Evolutionary conservation across 352 stramenopile species (phyloP).

Genomic region (Phytophthora megakarya): DNA sequence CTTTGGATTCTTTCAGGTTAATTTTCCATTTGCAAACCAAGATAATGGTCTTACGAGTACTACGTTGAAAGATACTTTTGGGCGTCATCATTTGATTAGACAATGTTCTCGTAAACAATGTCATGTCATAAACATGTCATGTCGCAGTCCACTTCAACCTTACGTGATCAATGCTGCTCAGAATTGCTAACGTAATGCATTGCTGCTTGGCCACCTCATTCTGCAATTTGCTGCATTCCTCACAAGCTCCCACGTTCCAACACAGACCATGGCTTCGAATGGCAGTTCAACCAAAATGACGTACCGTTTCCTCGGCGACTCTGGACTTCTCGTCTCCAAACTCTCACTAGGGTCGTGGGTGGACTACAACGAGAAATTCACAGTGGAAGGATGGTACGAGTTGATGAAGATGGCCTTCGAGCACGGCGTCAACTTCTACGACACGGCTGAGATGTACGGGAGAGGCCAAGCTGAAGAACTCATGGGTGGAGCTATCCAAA

Average conservation of each 20-base stretch:
- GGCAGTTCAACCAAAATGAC: conserved; percentile 4
- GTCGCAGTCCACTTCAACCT: neutral
- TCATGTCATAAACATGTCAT: neutral
- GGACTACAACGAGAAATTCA: neutral
- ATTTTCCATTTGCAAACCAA: too few relatives aligned
- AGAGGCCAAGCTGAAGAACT: neutral
- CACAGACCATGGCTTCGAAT: neutral
- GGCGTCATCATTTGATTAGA: neutral
- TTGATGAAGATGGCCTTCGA: neutral
- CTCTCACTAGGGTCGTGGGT: neutral
- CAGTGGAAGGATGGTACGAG: neutral
- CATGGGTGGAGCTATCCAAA: neutral
- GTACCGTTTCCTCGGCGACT: neutral
- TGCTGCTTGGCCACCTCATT: too few relatives aligned
- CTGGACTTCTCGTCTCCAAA: neutral
- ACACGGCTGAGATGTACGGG: neutral
- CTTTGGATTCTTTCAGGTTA: too few relatives aligned
- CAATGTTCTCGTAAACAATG: too few relatives aligned
- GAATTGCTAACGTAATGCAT: too few relatives aligned
- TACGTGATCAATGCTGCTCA: neutral
- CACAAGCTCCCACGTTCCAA: neutral
- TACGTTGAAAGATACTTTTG: too few relatives aligned
- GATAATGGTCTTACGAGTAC: too few relatives aligned
- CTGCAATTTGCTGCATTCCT: neutral
- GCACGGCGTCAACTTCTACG: neutral